Base-by-base conservation (phyloP, 495 filamentous ascomycete species). In the Hypoxylon cercidicola region DNA sequence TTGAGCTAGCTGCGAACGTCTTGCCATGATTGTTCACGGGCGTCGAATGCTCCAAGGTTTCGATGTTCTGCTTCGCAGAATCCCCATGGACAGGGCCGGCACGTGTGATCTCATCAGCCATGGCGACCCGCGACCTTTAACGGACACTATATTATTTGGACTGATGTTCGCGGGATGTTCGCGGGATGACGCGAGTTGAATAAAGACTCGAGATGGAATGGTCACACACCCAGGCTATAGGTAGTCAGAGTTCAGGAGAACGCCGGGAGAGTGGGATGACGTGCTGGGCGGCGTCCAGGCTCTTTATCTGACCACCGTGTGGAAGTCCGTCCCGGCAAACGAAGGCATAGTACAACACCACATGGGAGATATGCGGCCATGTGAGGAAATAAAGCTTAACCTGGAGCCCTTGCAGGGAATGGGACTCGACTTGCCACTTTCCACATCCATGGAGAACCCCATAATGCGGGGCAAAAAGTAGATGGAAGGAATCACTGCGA, bases 21-120 rank as follows among this genome's bases (percentile, higher is more conserved):
- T 51, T 23, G 10, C 45, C 19, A 13, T 15, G 23, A 34, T 30
- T 20, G 10, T 46, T 30, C 12, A 11, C 45, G 8, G 47, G 51
- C 13, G 46, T 15, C 23, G 51, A 34, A 23, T 61, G 60, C 41
- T 69, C 66, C 5, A 62, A 16, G 3, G 61, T 41, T 49, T 65
- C 66, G 16, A 62, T 23, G 40, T 69, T 37, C 39, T 40, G 55
- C 46, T 69, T 65, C 6, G 51, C 34, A 8, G 37, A 19, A 18
- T 12, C 21, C 20, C 32, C 51, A 37, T 30, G 40, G 13, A 51
- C 15, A 28, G 55, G 66, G 11, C 34, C 41, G 5, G 61, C 61
- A 9, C 44, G 45, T 19, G 56, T 61, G 41, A 69, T 69, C 60
- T 69, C 66, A 32, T 69, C 66, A 7, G 44, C 15, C 66, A 69